These are phyloP conservation scores for Salix koriyanagi DNA, from an alignment of 345 rosid species.

Conservation along the genomic window DNA sequence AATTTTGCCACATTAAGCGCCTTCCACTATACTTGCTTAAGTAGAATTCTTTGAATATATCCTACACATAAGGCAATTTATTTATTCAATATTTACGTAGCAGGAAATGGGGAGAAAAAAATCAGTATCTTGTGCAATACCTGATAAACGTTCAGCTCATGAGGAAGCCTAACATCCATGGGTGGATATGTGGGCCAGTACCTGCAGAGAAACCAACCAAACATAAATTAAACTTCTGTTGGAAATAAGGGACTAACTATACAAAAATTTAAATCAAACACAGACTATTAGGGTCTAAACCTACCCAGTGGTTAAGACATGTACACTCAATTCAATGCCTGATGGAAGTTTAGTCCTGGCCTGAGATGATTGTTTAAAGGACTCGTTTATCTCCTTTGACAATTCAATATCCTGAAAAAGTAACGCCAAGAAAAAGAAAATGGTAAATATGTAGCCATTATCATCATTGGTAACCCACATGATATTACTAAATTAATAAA, in stretches of 20 bases:
- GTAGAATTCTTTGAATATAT: constrained; percentile 95
- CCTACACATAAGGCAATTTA: constrained; percentile 38
- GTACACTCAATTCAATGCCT: constrained; percentile 98
- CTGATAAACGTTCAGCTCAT: constrained; percentile 96
- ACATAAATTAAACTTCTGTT: background rate
- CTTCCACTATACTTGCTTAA: constrained; percentile 96
- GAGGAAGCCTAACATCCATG: constrained; percentile 98
- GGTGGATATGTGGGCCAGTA: constrained; percentile 99
- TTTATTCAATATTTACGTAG: background rate
- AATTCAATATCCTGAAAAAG: constrained; percentile 82
- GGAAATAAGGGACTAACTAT: constrained; percentile 1
- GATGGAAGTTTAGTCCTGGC: constrained; percentile 93
- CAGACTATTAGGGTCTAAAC: constrained; percentile 18
- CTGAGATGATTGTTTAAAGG: constrained; percentile 94
- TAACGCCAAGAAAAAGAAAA: background rate
- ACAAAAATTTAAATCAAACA: background rate
- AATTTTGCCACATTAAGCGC: constrained; percentile 97
- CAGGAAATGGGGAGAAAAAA: background rate
- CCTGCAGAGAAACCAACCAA: constrained; percentile 45
- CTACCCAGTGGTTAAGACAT: constrained; percentile 94
- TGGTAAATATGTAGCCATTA: background rate
- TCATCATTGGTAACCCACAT: background rate
- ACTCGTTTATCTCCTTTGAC: constrained; percentile 95
- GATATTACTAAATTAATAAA: background rate
- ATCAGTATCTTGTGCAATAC: constrained; percentile 34